A percentile compares a stretch with the other conserved stretches of the same genome.
These are phyloP conservation scores for Dendrobium huoshanense DNA, from an alignment of 106 monocot genomes.

Conservation along the genomic window DNA sequence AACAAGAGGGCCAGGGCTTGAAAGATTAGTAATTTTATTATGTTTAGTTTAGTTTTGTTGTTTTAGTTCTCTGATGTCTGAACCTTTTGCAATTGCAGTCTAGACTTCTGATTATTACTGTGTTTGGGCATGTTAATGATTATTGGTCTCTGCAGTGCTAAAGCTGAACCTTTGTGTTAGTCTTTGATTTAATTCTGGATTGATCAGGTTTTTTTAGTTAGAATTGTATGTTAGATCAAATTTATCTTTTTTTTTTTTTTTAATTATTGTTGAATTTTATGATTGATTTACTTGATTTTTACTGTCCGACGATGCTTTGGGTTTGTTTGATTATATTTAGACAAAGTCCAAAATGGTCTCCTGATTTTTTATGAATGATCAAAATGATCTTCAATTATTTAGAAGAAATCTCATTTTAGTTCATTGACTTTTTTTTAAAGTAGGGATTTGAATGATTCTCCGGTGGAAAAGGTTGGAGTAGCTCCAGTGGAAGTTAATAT, in stretches of 20 bases:
- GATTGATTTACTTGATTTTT: no score
- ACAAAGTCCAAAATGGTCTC: no score
- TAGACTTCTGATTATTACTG: not conserved
- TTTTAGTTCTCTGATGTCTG: not conserved
- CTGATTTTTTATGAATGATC: no score
- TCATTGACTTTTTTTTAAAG: no score
- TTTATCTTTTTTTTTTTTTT: not conserved
- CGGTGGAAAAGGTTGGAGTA: no score
- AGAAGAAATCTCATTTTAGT: no score
- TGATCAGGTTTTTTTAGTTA: not conserved
- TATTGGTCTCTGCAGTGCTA: not conserved
- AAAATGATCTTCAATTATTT: no score
- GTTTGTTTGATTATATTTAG: no score
- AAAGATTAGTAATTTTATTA: constrained; percentile 2
- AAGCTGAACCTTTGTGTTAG: not conserved
- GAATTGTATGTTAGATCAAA: not conserved
- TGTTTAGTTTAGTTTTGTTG: not conserved
- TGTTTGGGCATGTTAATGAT: not conserved
- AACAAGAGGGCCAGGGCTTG: constrained; percentile 61
- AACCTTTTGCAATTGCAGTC: not conserved
- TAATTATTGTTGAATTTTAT: no score
- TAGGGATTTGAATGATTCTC: no score
- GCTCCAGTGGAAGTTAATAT: no score
- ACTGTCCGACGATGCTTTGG: no score
- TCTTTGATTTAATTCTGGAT: not conserved